These are phyloP conservation scores for Penicillium soppii DNA, from an alignment of 495 filamentous ascomycete species.

Conservation along the genomic window DNA sequence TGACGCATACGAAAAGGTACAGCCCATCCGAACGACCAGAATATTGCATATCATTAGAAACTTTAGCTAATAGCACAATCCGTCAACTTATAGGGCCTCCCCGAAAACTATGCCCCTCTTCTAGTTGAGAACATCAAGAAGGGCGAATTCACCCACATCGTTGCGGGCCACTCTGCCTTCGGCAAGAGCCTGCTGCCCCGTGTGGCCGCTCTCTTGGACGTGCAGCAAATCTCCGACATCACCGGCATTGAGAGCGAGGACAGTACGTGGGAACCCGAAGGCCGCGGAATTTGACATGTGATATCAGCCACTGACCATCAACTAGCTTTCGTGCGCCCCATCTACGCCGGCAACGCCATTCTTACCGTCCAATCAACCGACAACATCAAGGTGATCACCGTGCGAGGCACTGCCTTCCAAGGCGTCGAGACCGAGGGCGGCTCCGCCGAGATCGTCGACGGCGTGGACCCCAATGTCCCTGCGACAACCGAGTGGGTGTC, in stretches of 20 bases:
- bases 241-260: conserved; percentile 84
- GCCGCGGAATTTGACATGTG: conserved; percentile 18
- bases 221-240: conserved; percentile 91
- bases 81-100: conserved; percentile 62
- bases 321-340: conserved; percentile 84
- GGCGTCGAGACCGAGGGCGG: conserved; percentile 49
- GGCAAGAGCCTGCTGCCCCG: conserved; percentile 96
- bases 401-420: conserved; percentile 87
- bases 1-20: conserved; percentile 86
- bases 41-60: not conserved
- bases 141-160: conserved; percentile 84
- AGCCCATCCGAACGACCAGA: not conserved
- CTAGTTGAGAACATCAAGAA: conserved; percentile 95
- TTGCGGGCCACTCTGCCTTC: conserved; percentile 91
- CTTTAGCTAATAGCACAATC: conserved; percentile 1
- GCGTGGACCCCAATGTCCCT: conserved; percentile 60
- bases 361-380: conserved; percentile 94
- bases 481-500: conserved; percentile 83
- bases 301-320: conserved; percentile 17
- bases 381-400: conserved; percentile 81
- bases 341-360: conserved; percentile 97
- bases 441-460: conserved; percentile 47
- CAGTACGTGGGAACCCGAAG: conserved; percentile 49
- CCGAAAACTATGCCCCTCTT: conserved; percentile 93
- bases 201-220: conserved; percentile 88